Evolutionary conservation across 1,284 basidiomycete genomes (phyloP), one percentile per base, ranked within the genome.

Genomic region (Naganishia sp.): DNA sequence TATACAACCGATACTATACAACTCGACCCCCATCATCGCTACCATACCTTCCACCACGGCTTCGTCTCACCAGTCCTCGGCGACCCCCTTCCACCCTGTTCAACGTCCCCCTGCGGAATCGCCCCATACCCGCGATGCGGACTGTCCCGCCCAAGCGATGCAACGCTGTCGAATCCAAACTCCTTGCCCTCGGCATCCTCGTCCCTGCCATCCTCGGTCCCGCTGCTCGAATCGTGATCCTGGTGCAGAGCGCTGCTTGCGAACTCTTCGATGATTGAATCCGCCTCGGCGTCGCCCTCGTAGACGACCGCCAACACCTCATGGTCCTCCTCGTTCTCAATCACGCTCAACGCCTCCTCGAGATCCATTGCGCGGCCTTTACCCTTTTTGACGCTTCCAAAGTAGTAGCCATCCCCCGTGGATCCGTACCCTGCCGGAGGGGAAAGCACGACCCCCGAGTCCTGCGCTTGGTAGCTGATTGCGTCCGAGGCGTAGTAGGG

Each of bases 161-260:
- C 52, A 13, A 47, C 46, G 45, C 54, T 42, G 57, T 42, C 63
- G 21, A 32, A 43, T 43, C 57, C 50, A 23, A 46, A 42, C 47
- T 47, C 49, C 32, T 63, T 52, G 23, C 31, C 43, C 28, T 28
- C 28, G 5, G 28, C 28, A n/a, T 63, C 43, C 47, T 41, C 43
- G 25, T 52, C 56, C 6, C 10, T 51, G 32, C 47, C 45, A 13
- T 49, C 42, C 15, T 56, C 46, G 46, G 68, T 70, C 3, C 67
- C 71, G 41, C 66, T 67, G 11, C 69, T 71, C 1, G 72, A 71
- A 31, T 73, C 73, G 25, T 68, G 65, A 25, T 67, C 68, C 58
- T 73, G 65, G 55, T 73, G 54, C 32, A 55, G 56, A 31, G 65
- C 65, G 43, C 74, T 74, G 11, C 50, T 68, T 21, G 53, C 57